Evolutionary conservation across 768 basidiomycete species (phyloP).

Genomic region (Lentinula lateritia): DNA sequence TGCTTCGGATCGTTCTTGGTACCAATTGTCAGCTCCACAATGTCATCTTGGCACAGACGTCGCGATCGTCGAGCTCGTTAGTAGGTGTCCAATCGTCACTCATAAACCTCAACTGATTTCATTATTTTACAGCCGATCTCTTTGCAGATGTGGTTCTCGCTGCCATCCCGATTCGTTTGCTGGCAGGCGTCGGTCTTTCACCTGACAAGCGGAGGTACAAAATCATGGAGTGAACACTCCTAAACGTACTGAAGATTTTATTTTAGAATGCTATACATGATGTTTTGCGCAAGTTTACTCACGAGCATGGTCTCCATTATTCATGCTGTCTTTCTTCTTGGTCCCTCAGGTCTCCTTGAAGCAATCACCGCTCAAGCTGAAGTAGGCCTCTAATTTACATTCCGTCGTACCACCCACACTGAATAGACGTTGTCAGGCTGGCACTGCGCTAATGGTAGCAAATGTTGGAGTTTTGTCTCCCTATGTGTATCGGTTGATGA

Average conservation of each 20-base stretch:
- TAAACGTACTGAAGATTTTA: not conserved
- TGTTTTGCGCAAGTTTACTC: slow-evolving; percentile 7
- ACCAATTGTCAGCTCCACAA: slow-evolving; percentile 3
- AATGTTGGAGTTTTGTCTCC: slow-evolving; percentile 2
- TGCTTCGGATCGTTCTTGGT: slow-evolving; percentile 7
- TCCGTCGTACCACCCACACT: not conserved
- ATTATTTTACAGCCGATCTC: slow-evolving; percentile 2
- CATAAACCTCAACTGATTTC: not conserved
- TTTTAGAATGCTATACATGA: slow-evolving; percentile 6
- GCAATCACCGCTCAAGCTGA: slow-evolving; percentile 8
- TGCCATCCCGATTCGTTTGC: slow-evolving; percentile 6
- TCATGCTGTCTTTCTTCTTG: slow-evolving; percentile 8
- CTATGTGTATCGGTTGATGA: slow-evolving; percentile 4
- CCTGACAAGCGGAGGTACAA: slow-evolving; percentile 2
- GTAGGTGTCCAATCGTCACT: not conserved
- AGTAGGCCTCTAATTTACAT: not conserved
- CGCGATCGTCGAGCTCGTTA: slow-evolving; percentile 6
- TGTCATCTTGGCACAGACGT: slow-evolving; percentile 6
- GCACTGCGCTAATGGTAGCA: slow-evolving; percentile 8
- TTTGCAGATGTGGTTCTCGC: slow-evolving; percentile 6
- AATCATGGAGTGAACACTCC: not conserved
- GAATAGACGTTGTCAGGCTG: not conserved
- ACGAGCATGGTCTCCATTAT: slow-evolving; percentile 7
- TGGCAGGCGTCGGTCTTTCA: slow-evolving; percentile 1
- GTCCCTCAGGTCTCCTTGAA: slow-evolving; percentile 7